Evolutionary conservation across 345 rosid genomes (phyloP).

Genomic region (Adansonia digitata): DNA sequence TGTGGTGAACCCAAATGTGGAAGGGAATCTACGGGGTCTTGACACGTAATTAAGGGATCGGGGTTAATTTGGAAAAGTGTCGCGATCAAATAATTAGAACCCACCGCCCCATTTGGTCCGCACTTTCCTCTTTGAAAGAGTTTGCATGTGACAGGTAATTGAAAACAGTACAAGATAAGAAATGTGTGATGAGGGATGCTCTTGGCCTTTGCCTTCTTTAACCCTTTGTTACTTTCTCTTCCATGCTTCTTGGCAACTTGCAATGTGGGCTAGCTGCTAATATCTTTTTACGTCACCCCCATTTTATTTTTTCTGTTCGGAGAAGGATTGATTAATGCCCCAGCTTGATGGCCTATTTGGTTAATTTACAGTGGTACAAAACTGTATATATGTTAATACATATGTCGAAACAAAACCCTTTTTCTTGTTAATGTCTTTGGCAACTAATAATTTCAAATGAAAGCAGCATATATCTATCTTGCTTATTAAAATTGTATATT

Average conservation of each 20-base stretch:
- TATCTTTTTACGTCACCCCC: neutral
- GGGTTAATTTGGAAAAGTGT: neutral
- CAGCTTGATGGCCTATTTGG: neutral
- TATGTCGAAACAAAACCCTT: too few relatives aligned
- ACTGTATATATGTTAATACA: constrained; percentile 24
- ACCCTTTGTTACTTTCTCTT: neutral
- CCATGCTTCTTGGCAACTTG: constrained; percentile 42
- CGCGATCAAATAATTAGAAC: constrained; percentile 6
- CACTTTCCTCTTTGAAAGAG: neutral
- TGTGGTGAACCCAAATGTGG: neutral
- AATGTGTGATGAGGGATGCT: constrained; percentile 30
- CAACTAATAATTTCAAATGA: too few relatives aligned
- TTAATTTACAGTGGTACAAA: too few relatives aligned
- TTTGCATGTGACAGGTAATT: neutral
- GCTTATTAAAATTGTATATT: neutral
- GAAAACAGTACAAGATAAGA: constrained; percentile 22
- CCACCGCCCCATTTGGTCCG: constrained; percentile 15
- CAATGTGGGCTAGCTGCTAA: neutral
- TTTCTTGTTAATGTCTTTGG: too few relatives aligned
- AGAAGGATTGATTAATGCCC: neutral
- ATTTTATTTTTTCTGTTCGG: neutral
- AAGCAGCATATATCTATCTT: too few relatives aligned
- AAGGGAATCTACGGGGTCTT: constrained; percentile 16
- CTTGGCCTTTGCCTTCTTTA: neutral
- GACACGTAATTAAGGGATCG: constrained; percentile 19